Evolutionary conservation across 1,139 yeast species (phyloP).

Genomic region (Yamadazyma pseudoaaseri): DNA sequence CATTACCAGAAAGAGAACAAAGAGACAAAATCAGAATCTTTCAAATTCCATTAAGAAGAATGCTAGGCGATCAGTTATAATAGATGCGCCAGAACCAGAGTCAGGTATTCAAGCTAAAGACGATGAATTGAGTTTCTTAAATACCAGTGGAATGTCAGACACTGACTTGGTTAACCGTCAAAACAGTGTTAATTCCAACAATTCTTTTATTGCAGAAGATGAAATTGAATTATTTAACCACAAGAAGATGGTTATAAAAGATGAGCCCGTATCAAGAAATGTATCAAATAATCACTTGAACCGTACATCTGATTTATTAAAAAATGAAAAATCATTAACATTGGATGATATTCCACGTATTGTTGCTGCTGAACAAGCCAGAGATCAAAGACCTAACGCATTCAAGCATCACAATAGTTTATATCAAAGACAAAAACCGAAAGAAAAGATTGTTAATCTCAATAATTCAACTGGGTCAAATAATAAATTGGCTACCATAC

Average conservation of each 20-base stretch:
- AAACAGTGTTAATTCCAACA: constrained; percentile 15
- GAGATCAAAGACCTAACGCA: constrained; percentile 87
- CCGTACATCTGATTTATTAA: constrained; percentile 65
- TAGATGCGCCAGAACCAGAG: constrained; percentile 58
- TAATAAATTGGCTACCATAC: constrained; percentile 20
- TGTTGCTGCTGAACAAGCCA: constrained; percentile 95
- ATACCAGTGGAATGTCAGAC: constrained; percentile 2
- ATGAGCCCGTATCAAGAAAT: constrained; percentile 36
- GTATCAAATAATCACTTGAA: constrained; percentile 35
- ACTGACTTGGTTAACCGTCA: constrained; percentile 16
- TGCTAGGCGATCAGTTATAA: constrained; percentile 43
- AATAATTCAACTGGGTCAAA: constrained; percentile 12
- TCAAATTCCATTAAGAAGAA: constrained; percentile 54
- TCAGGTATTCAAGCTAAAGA: constrained; percentile 18
- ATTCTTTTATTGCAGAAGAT: constrained; percentile 22
- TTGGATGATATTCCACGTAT: constrained; percentile 95
- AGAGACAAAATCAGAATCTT: constrained; percentile 66
- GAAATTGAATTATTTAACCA: constrained; percentile 38
- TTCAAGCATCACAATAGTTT: constrained; percentile 64
- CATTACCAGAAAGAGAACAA: constrained; percentile 72
- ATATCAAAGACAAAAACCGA: constrained; percentile 39
- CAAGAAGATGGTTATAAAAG: constrained; percentile 39
- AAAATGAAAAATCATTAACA: constrained; percentile 82
- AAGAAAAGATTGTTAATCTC: constrained; percentile 13
- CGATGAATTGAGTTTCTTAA: constrained; percentile 4